Percentiles rank a stretch among this genome's conserved stretches.
These are phyloP conservation scores for Gaertneriomyces sp. DNA, from an alignment of 192 early-diverging fungal species.

Conservation along the genomic window DNA sequence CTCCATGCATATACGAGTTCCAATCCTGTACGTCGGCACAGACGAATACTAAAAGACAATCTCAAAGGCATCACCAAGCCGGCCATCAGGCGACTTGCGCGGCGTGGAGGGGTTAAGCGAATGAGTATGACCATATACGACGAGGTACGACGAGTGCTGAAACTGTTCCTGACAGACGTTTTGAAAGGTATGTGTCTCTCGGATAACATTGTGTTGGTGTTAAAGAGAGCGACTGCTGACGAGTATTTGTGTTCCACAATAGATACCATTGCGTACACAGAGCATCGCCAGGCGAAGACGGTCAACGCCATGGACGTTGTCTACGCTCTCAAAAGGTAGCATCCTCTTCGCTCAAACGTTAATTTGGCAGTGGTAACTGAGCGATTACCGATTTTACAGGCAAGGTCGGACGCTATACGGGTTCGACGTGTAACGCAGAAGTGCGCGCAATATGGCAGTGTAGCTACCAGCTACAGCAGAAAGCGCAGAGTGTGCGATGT, in stretches of 20 bases:
- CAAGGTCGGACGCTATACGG: constrained; percentile 18
- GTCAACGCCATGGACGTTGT: constrained; percentile 92
- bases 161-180: constrained; percentile 64
- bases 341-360: constrained; percentile 64
- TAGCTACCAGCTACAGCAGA: too few relatives aligned
- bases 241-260: constrained; percentile 52
- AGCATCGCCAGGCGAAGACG: constrained; percentile 89
- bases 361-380: background rate
- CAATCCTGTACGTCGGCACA: background rate
- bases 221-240: too few relatives aligned
- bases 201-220: background rate
- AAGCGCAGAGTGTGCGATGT: too few relatives aligned
- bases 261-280: constrained; percentile 87
- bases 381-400: background rate
- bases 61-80: constrained; percentile 83
- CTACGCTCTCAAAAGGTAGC: constrained; percentile 89
- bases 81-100: constrained; percentile 87
- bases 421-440: constrained; percentile 1
- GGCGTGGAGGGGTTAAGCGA: constrained; percentile 92
- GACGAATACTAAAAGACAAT: constrained; percentile 6
- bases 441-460: too few relatives aligned
- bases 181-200: constrained; percentile 1
- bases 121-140: constrained; percentile 90
- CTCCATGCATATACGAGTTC: background rate
- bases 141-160: constrained; percentile 81